phyloP scores from a whole-genome alignment of 768 basidiomycete genomes.

The Rhodotorula babjevae region DNA sequence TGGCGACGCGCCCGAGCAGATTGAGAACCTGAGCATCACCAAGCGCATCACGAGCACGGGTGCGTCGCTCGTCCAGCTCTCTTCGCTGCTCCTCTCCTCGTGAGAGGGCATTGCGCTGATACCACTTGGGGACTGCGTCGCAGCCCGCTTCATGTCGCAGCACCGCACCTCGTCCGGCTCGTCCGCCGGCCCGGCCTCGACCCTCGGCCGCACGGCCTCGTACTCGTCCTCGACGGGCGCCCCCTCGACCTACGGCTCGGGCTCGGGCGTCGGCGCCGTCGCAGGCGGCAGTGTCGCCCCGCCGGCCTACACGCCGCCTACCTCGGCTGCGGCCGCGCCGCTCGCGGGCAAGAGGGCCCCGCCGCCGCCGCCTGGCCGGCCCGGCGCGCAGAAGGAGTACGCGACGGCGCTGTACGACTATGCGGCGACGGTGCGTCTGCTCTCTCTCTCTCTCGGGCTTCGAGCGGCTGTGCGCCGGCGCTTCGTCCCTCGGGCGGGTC shows the following conservation, averaged over 20 bases:
- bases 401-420: slow-evolving; percentile 95
- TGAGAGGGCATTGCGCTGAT: not conserved
- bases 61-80: slow-evolving; percentile 49
- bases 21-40: slow-evolving; percentile 55
- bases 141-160: slow-evolving; percentile 34
- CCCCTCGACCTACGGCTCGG: slow-evolving; percentile 10
- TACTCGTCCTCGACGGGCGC: slow-evolving; percentile 43
- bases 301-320: slow-evolving; percentile 53
- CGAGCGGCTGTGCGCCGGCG: not conserved
- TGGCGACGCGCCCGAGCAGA: slow-evolving; percentile 69
- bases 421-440: slow-evolving; percentile 52
- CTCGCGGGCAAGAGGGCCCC: slow-evolving; percentile 43
- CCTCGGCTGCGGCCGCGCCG: slow-evolving; percentile 48
- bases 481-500: too few relatives aligned
- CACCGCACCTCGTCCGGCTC: slow-evolving; percentile 35
- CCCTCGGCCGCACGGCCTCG: not conserved
- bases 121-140: too few relatives aligned
- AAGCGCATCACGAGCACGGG: slow-evolving; percentile 82
- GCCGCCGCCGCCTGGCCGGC: slow-evolving; percentile 43
- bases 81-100: not conserved
- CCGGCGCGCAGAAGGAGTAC: slow-evolving; percentile 53
- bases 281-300: slow-evolving; percentile 48
- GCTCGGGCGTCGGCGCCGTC: slow-evolving; percentile 18
- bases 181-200: slow-evolving; percentile 1
- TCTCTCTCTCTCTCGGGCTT: not conserved